Conservation (phyloP, 768 basidiomycete genomes). For the Boletus tylopilopsis region DNA sequence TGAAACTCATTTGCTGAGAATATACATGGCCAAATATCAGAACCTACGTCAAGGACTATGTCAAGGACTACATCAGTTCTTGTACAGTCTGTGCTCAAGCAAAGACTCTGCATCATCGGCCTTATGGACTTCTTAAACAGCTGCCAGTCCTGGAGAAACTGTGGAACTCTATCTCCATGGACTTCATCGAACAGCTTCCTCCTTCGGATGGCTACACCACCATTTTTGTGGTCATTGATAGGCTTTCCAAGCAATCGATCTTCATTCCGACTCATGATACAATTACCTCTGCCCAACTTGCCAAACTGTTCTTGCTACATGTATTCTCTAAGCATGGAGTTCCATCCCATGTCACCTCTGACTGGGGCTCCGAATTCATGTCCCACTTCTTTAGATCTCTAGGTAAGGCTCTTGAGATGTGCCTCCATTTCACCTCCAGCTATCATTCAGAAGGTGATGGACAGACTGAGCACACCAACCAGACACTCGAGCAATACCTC, state of each 20-base stretch:
- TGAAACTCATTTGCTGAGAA: not conserved
- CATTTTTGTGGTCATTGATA: not conserved
- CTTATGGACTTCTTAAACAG: not conserved
- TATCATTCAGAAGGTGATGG: not conserved
- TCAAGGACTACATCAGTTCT: not conserved
- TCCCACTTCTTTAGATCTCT: not conserved
- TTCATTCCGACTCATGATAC: not conserved
- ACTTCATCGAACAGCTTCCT: conserved; percentile 2
- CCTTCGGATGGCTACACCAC: not conserved
- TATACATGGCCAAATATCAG: not conserved
- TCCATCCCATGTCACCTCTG: not conserved
- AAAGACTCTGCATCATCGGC: not conserved
- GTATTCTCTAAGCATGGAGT: not conserved
- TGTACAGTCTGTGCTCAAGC: not conserved
- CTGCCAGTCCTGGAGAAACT: not conserved
- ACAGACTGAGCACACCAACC: not conserved
- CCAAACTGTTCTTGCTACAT: not conserved
- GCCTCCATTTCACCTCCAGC: not conserved
- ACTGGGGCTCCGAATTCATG: not conserved
- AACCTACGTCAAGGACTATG: not conserved
- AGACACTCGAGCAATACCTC: not conserved
- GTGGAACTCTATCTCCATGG: conserved; percentile 3
- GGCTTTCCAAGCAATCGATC: not conserved
- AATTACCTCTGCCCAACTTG: not conserved
- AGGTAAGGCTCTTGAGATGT: not conserved